These are phyloP conservation scores for Trypethelium eluteriae DNA, from an alignment of 495 filamentous ascomycete species.

Conservation along the genomic window DNA sequence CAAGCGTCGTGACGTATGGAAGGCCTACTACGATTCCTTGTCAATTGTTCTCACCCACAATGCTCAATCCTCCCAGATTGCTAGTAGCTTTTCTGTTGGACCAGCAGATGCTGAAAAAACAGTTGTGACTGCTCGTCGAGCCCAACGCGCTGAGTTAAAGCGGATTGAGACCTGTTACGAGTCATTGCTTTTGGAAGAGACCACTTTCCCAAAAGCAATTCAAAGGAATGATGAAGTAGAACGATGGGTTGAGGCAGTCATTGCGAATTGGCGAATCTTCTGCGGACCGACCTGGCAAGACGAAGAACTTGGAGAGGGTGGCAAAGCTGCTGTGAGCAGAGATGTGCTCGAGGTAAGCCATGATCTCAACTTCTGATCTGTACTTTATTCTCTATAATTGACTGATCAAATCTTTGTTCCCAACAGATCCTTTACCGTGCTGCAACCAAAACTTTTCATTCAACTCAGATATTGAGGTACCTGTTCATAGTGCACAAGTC, in stretches of 20 bases:
- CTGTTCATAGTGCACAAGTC: constrained; percentile 81
- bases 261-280: constrained; percentile 75
- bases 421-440: constrained; percentile 71
- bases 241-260: constrained; percentile 68
- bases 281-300: constrained; percentile 67
- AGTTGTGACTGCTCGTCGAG: constrained; percentile 43
- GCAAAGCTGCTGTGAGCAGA: constrained; percentile 60
- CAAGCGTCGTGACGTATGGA: constrained; percentile 58
- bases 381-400: background rate
- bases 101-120: constrained; percentile 10
- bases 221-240: constrained; percentile 68
- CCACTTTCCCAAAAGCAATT: constrained; percentile 74
- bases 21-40: constrained; percentile 67
- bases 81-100: constrained; percentile 15
- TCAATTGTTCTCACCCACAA: constrained; percentile 54
- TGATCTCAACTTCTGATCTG: background rate
- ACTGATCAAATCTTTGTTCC: background rate
- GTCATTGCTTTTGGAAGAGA: constrained; percentile 60
- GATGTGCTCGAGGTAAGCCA: constrained; percentile 61
- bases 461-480: constrained; percentile 74
- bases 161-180: constrained; percentile 69
- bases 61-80: constrained; percentile 15
- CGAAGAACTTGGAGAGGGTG: constrained; percentile 69
- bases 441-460: constrained; percentile 88
- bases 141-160: constrained; percentile 64